Evolutionary conservation across 2,329 filamentous ascomycete genomes (phyloP), one percentile per base, ranked within the genome.

Genomic region (Hymenoscyphus linearis): DNA sequence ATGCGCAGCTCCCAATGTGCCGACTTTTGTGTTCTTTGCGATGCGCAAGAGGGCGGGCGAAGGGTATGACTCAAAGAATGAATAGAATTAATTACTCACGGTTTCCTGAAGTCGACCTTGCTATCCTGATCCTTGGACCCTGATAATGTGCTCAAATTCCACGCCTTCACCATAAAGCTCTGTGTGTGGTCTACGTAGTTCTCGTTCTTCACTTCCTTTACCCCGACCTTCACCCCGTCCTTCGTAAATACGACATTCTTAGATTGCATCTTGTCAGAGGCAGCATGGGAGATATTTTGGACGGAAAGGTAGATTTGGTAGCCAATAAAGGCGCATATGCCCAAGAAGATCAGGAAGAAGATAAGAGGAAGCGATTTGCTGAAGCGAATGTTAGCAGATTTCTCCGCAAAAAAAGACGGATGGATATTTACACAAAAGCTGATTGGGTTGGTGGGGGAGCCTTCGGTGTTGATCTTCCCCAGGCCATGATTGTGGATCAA

Each of bases 201-300:
- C 76, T 92, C 89, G 59, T 83, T 81, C 66, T 82, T 80, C 56
- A 88, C 75, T 63, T 90, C 80, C 75, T 87, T 88, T 64, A 93
- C 82, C 55, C 86, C 86, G 52, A 93, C 87, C 63, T 84, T 83
- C 63, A 90, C 76, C 60, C 89, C 89, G 60, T 91, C 89, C 73
- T 89, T 90, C 44, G 86, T 87, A 74, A 91, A 89, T 47, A 85
- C 79, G 60, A 93, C 83, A 72, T 92, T 88, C 77, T 88, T 89
- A 76, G 85, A 85, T 73, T 87, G 85, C 83, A 92, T 89, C 71
- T 85, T 85, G 74, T 87, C 80, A 55, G 82, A 83, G 54, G 88
- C 87, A 62, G 83, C 80, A 62, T 84, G 78, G 63, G 84, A 82
- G 68, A 93, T 86, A 73, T 89, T 82, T 75, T 79, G 80, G 60